A percentile compares a stretch with the other conserved stretches of the same genome.
Conservation (phyloP, 495 filamentous ascomycete species). For the Geoglossum glabrum region DNA sequence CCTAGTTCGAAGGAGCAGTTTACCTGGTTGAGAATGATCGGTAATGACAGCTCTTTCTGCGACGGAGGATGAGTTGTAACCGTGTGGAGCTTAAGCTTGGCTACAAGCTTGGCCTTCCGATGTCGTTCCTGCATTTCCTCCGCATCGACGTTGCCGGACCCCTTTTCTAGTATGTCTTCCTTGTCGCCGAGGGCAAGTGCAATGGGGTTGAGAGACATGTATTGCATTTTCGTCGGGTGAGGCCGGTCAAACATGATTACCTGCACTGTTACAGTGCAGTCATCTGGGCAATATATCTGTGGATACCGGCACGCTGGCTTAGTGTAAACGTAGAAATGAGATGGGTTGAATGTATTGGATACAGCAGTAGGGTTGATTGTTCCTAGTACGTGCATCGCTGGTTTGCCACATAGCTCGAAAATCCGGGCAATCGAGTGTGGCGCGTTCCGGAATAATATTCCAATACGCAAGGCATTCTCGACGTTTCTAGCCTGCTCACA, state of each 20-base stretch:
- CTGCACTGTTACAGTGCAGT: slow-evolving; percentile 47
- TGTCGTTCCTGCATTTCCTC: slow-evolving; percentile 42
- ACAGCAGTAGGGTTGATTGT: slow-evolving; percentile 40
- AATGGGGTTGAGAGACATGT: slow-evolving; percentile 80
- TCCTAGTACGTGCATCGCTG: slow-evolving; percentile 71
- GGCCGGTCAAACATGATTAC: slow-evolving; percentile 78
- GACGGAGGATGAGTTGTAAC: slow-evolving; percentile 57
- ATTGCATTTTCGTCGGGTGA: slow-evolving; percentile 80
- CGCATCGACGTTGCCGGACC: slow-evolving; percentile 29
- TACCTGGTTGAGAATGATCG: slow-evolving; percentile 76
- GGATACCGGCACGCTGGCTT: slow-evolving; percentile 37
- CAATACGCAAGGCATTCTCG: slow-evolving; percentile 68
- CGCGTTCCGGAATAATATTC: slow-evolving; percentile 64
- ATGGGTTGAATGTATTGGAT: slow-evolving; percentile 36
- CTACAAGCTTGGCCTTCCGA: slow-evolving; percentile 42
- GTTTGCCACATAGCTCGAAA: slow-evolving; percentile 63
- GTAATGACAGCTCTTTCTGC: slow-evolving; percentile 61
- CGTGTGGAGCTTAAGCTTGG: slow-evolving; percentile 78
- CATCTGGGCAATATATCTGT: slow-evolving; percentile 46
- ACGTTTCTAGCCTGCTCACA: slow-evolving; percentile 42
- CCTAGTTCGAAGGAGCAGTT: slow-evolving; percentile 89
- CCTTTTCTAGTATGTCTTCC: slow-evolving; percentile 20
- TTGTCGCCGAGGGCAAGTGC: slow-evolving; percentile 76
- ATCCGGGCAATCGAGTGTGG: slow-evolving; percentile 65
- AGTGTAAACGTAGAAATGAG: slow-evolving; percentile 49